These are phyloP conservation scores for Eucalyptus virginea DNA, from an alignment of 345 rosid genomes.

Conservation along the genomic window DNA sequence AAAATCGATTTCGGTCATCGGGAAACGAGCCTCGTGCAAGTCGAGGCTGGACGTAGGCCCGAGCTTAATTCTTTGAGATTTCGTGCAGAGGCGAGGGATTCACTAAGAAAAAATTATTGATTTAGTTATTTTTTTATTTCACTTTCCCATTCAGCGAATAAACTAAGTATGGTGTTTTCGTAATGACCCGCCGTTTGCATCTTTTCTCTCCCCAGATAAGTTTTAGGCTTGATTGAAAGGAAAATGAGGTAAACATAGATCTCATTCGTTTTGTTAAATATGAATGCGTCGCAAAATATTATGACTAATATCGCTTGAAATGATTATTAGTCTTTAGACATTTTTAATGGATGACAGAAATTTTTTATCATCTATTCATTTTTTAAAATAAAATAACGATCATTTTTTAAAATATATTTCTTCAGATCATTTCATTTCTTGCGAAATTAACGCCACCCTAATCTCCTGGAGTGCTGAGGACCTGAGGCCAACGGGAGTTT, in stretches of 20 bases:
- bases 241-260: background rate
- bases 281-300: background rate
- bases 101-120: too few relatives aligned
- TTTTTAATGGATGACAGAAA: too few relatives aligned
- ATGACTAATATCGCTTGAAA: rapidly evolving
- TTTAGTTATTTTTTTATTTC: background rate
- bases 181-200: background rate
- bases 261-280: rapidly evolving
- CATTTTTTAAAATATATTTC: too few relatives aligned
- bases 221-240: background rate
- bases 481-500: background rate
- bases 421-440: too few relatives aligned
- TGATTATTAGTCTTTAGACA: background rate
- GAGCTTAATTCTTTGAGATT: too few relatives aligned
- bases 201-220: background rate
- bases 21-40: background rate
- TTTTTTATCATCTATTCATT: rapidly evolving
- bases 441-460: too few relatives aligned
- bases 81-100: too few relatives aligned
- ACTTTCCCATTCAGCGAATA: background rate
- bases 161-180: too few relatives aligned
- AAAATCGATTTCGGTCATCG: too few relatives aligned
- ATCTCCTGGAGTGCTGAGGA: background rate
- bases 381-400: too few relatives aligned
- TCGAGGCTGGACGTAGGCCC: background rate